These are phyloP conservation scores for Marsdenia floribunda DNA, from an alignment of 257 asterid species.

Conservation along the genomic window DNA sequence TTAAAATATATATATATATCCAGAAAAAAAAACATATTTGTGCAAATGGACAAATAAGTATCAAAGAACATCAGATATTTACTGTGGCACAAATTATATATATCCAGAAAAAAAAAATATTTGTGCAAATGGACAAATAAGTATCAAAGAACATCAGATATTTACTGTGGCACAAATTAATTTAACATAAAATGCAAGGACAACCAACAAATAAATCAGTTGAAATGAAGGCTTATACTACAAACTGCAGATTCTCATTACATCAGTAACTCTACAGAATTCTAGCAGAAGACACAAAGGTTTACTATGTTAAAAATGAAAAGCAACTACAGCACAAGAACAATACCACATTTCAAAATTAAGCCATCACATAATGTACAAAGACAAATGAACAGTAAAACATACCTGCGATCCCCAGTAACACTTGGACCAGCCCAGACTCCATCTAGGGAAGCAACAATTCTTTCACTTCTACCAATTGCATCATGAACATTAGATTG, in stretches of 20 bases:
- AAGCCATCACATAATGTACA: background rate
- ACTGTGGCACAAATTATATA: too few relatives aligned
- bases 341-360: background rate
- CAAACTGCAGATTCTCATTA: background rate
- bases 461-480: slow-evolving; percentile 63
- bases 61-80: too few relatives aligned
- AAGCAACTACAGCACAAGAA: slow-evolving; percentile 2
- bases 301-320: background rate
- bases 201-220: background rate
- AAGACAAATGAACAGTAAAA: background rate
- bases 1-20: too few relatives aligned
- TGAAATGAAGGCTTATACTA: background rate
- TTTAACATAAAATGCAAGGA: background rate
- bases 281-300: background rate
- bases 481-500: slow-evolving; percentile 75
- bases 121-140: too few relatives aligned
- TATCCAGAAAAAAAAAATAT: too few relatives aligned
- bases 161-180: too few relatives aligned
- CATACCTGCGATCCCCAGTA: slow-evolving; percentile 60
- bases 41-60: too few relatives aligned
- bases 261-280: background rate
- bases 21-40: too few relatives aligned
- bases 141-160: too few relatives aligned
- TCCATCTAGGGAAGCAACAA: slow-evolving; percentile 65
- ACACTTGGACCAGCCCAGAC: slow-evolving; percentile 87